Conservation (phyloP, 768 basidiomycete species). For the Asterophora lycoperdoides region DNA sequence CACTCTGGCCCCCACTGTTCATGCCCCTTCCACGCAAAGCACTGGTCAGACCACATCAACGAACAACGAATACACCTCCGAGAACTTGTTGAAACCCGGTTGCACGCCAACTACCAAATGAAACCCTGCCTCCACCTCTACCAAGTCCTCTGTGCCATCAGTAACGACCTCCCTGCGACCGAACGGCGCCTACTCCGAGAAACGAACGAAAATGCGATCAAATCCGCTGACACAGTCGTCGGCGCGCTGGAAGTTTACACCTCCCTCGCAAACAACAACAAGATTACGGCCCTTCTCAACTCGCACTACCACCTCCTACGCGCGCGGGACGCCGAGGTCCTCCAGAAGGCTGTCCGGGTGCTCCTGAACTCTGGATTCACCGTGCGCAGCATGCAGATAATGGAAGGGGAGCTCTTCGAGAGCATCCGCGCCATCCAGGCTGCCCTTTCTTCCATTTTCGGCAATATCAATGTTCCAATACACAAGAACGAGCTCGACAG, state of each 20-base stretch:
- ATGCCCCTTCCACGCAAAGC: slow-evolving; percentile 37
- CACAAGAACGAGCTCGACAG: slow-evolving; percentile 39
- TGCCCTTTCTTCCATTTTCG: slow-evolving; percentile 43
- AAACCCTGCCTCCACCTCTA: slow-evolving; percentile 47
- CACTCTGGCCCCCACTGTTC: slow-evolving; percentile 27
- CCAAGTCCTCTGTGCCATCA: slow-evolving; percentile 36
- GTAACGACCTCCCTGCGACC: slow-evolving; percentile 27
- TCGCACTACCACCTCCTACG: slow-evolving; percentile 54
- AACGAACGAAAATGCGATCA: slow-evolving; percentile 38
- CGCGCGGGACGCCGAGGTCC: slow-evolving; percentile 44
- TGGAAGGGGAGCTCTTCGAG: slow-evolving; percentile 52
- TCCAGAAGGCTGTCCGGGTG: slow-evolving; percentile 42
- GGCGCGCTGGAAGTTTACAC: slow-evolving; percentile 54
- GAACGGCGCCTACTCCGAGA: slow-evolving; percentile 31
- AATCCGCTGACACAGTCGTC: slow-evolving; percentile 47
- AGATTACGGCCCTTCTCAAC: slow-evolving; percentile 40
- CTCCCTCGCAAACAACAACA: slow-evolving; percentile 28
- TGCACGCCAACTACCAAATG: slow-evolving; percentile 46
- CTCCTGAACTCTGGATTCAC: slow-evolving; percentile 30
- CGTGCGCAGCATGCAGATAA: slow-evolving; percentile 35
- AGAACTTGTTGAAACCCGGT: slow-evolving; percentile 38
- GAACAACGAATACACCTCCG: slow-evolving; percentile 38
- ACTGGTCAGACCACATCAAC: slow-evolving; percentile 48
- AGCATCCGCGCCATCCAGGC: slow-evolving; percentile 38
- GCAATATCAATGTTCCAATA: slow-evolving; percentile 37